phyloP scores from a whole-genome alignment of 2,329 filamentous ascomycete species.

The Diaporthe nobilis region DNA sequence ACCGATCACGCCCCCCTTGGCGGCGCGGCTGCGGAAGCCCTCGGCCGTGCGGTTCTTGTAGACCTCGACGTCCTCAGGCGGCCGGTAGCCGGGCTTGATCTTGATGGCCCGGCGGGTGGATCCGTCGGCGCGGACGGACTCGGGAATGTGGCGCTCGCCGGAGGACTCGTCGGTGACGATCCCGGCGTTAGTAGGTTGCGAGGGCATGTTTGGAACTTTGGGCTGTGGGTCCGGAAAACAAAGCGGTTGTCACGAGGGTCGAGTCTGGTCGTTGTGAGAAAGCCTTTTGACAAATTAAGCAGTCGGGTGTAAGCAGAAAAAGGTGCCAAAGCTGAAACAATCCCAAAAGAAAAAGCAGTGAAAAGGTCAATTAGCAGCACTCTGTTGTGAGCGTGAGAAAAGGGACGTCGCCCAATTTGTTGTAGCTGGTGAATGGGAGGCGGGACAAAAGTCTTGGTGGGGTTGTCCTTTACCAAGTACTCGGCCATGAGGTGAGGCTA shows the following conservation, averaged over 20 bases:
- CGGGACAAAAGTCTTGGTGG: conserved; percentile 30
- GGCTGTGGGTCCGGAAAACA: conserved; percentile 36
- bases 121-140: conserved; percentile 88
- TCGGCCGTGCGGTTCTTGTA: conserved; percentile 95
- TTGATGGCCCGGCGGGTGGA: conserved; percentile 95
- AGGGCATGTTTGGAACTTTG: conserved; percentile 55
- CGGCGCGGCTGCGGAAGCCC: conserved; percentile 79
- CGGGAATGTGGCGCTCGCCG: conserved; percentile 90
- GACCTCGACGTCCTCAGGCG: conserved; percentile 94
- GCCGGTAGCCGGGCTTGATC: conserved; percentile 92
- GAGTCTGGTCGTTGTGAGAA: neutral
- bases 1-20: conserved; percentile 41
- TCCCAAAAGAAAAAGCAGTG: neutral
- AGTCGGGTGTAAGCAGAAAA: too few relatives aligned
- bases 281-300: neutral
- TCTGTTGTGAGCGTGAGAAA: neutral
- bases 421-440: conserved; percentile 9
- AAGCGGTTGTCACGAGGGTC: neutral
- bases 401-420: conserved; percentile 3
- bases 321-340: neutral
- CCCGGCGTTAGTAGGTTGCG: conserved; percentile 72
- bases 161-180: conserved; percentile 82
- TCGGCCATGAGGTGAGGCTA: conserved; percentile 1
- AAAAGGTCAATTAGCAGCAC: neutral
- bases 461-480: neutral